phyloP scores from a whole-genome alignment of 2,329 filamentous ascomycete genomes.

The Amauroascus verrucosus region DNA sequence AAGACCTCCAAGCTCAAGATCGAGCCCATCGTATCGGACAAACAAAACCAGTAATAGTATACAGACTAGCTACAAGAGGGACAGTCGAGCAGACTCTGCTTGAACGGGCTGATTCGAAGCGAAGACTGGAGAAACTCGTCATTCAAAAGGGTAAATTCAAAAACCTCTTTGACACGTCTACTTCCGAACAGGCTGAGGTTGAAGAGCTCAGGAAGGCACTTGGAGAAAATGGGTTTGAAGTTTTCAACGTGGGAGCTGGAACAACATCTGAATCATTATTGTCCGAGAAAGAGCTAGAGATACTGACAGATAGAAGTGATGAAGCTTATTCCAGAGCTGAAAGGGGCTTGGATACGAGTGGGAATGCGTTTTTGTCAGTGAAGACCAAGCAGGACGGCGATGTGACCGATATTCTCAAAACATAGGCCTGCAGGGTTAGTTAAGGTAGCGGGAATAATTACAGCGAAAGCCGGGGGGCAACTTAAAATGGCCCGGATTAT shows the following conservation, averaged over 20 bases:
- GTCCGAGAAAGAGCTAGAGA: conserved; percentile 63
- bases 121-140: conserved; percentile 82
- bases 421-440: neutral
- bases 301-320: conserved; percentile 64
- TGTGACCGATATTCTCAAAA: conserved; percentile 15
- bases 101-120: conserved; percentile 80
- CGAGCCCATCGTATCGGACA: conserved; percentile 92
- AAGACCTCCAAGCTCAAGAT: conserved; percentile 93
- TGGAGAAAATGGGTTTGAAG: conserved; percentile 62
- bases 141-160: conserved; percentile 87
- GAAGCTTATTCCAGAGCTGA: conserved; percentile 64
- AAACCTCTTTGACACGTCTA: conserved; percentile 50
- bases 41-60: conserved; percentile 82
- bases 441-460: no score
- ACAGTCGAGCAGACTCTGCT: conserved; percentile 86
- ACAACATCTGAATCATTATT: conserved; percentile 56
- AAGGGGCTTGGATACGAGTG: conserved; percentile 56
- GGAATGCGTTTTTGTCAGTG: conserved; percentile 58
- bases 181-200: conserved; percentile 36
- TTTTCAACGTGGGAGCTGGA: conserved; percentile 43
- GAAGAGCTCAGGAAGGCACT: conserved; percentile 54
- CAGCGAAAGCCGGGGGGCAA: no score
- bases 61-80: conserved; percentile 81
- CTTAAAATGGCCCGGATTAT: no score
- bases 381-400: conserved; percentile 56